Base-by-base conservation (phyloP, 257 asterid species). In the Lycium ferocissimum region DNA sequence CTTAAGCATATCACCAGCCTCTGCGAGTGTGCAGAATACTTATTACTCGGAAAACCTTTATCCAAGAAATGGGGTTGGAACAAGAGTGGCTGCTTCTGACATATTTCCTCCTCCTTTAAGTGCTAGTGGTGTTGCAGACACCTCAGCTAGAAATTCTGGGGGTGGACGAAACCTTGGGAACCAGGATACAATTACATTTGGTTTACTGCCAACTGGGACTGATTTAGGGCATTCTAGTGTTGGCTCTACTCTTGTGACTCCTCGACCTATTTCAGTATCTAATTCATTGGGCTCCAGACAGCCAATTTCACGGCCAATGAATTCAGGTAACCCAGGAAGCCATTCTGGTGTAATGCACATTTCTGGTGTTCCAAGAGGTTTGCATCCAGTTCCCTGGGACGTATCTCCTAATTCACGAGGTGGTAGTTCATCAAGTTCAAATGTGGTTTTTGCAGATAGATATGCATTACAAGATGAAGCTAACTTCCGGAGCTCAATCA, bases 371-470 rank as follows among this genome's bases (percentile, higher is more conserved):
- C 83, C 88, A 76, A 87, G 93, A 88, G 87, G 85, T 80, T 85
- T 87, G 79, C 89, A 71, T 85, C 80, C 94, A 1, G 83, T 84
- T 87, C 88, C 93, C 84, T 90, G 94, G 94, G 87, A 85, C 65
- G 93, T 90, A 80, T 85, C 95, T 84, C 86, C 81, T 49, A 76
- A 89, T 81, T 66, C 94, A 69, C 84, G 88, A 84, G 89, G 89
- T 66, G 91, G 92, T 69, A 84, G 90, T 85, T 92, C 93, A 37
- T 84, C 94, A 9, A 82, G 88, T 83, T 85, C 94, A 54, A 85
- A 87, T 79, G 62, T 85, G 72, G 83, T 59, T 86, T 83, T 92
- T 7, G 90, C 91, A 85, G 95, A 93, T 72, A 86, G 95, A 89
- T 87, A 86, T 59, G 86, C 87, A 7, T 80, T 83, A 18, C 91